Base-by-base conservation (phyloP, 306 rosid species). In the Malus sylvestris region DNA sequence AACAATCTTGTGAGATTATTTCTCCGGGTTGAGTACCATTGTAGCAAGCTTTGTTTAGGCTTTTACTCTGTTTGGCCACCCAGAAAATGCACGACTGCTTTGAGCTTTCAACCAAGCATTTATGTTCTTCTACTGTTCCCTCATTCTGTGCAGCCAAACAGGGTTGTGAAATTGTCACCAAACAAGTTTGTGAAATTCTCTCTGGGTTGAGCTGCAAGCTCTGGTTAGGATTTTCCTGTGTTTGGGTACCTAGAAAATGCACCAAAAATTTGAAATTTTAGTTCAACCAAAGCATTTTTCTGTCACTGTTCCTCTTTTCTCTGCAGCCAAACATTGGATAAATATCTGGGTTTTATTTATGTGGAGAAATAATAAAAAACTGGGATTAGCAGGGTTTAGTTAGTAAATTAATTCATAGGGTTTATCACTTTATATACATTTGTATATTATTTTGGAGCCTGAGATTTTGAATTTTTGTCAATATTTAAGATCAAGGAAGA, bases 401-500 rank as follows among this genome's bases (percentile, higher is more conserved):
- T 8, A 19, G 65, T 62, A 76, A 1, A 5, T 35, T 20, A 35
- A 4, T 71, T 71, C 49, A 33, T 46, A 9, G 23, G 16, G 10
- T 14, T 55, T n/a, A 19, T 42, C 10, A 8, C 12, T n/a, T 11
- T 57, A 11, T 11, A 25, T 51, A 10, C 67, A 35, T 64, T 9
- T 55, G 49, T 62, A 6, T 42, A 51, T 2, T 38, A 10, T 42
- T 60, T 3, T 14, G 55, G 53, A 64, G 60, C 7, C 70, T 70
- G 33, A 80, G 44, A 27, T 22, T 40, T 15, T 79, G 69, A 45
- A 45, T 73, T 75, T 59, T 58, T 51, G 55, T 1, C 55, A 51
- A 71, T 82, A 52, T 58, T 30, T 72, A 72, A 81, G 55, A 52
- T 83, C 86, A 78, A 96, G 99, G 94, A 72, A 84, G 86, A 60